Percentiles rank a stretch among this genome's conserved stretches.
phyloP scores from a whole-genome alignment of 1,139 yeast genomes.

The Sugiyamaella xylanicola region DNA sequence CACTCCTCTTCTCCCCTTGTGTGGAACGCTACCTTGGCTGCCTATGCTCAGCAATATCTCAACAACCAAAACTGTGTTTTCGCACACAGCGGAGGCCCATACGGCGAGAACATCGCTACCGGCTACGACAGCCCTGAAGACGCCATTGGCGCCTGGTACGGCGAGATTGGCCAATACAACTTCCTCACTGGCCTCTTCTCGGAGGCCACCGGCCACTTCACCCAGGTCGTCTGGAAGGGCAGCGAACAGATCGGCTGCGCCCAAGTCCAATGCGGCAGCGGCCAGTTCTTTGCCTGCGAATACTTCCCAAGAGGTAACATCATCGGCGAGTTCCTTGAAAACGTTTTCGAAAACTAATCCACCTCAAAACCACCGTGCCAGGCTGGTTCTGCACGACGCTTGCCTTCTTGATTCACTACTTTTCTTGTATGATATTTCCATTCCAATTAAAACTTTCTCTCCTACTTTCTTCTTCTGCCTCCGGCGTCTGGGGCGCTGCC shows the following conservation, averaged over 20 bases:
- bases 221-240: slow-evolving; percentile 81
- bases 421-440: slow-evolving; percentile 10
- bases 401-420: neutral
- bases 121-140: slow-evolving; percentile 60
- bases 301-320: slow-evolving; percentile 46
- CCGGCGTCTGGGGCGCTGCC: neutral
- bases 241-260: slow-evolving; percentile 79
- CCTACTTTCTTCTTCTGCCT: neutral
- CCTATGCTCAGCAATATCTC: slow-evolving; percentile 64
- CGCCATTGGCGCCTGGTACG: slow-evolving; percentile 84
- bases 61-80: slow-evolving; percentile 70
- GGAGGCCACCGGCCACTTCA: slow-evolving; percentile 67
- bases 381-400: slow-evolving; percentile 13
- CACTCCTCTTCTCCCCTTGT: slow-evolving; percentile 62
- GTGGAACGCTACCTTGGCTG: slow-evolving; percentile 67
- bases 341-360: slow-evolving; percentile 45
- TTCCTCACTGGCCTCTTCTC: slow-evolving; percentile 49
- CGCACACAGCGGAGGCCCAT: slow-evolving; percentile 74
- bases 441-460: neutral
- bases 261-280: slow-evolving; percentile 40
- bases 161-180: slow-evolving; percentile 59
- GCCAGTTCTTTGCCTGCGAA: slow-evolving; percentile 45
- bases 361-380: neutral
- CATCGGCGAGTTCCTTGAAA: slow-evolving; percentile 49
- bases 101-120: slow-evolving; percentile 86